A percentile compares a stretch with the other conserved stretches of the same genome.
Evolutionary conservation across 1,284 basidiomycete genomes (phyloP).

Genomic region (Leccinum ponderosum): DNA sequence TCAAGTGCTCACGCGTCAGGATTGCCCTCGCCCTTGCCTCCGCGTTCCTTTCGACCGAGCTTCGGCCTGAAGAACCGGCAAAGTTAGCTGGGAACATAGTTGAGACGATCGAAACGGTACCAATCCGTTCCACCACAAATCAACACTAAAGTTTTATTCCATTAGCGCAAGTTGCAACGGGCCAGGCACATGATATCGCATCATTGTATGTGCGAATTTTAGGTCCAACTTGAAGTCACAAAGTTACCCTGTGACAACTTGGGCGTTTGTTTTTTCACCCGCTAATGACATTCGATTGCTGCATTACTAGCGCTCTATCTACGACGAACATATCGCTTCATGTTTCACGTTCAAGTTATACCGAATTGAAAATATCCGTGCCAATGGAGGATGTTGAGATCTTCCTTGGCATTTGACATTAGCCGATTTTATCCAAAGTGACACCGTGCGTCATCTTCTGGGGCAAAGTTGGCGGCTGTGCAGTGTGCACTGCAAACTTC

Average conservation of each 20-base stretch:
- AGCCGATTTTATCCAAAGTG: too few species aligned
- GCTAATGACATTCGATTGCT: slow-evolving; percentile 25
- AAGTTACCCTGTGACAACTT: slow-evolving; percentile 3
- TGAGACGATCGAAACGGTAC: slow-evolving; percentile 9
- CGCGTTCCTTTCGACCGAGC: slow-evolving; percentile 64
- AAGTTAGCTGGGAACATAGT: slow-evolving; percentile 19
- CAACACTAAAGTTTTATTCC: slow-evolving; percentile 52
- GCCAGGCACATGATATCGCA: slow-evolving; percentile 14
- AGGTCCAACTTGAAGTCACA: slow-evolving; percentile 12
- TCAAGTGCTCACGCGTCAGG: slow-evolving; percentile 39
- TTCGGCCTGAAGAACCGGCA: slow-evolving; percentile 49
- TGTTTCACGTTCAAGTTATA: not conserved
- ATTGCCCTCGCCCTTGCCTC: slow-evolving; percentile 44
- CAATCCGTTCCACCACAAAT: slow-evolving; percentile 87
- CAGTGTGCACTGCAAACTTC: too few species aligned
- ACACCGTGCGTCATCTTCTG: too few species aligned
- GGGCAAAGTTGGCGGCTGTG: too few species aligned
- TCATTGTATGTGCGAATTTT: slow-evolving; percentile 13
- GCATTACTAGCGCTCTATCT: slow-evolving; percentile 35
- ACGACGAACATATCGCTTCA: slow-evolving; percentile 14
- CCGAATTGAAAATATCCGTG: too few species aligned
- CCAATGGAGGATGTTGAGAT: too few species aligned
- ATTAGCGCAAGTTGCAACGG: slow-evolving; percentile 16
- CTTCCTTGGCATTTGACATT: too few species aligned
- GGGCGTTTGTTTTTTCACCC: slow-evolving; percentile 22